phyloP scores from a whole-genome alignment of 2,329 filamentous ascomycete species.

The Exophiala oligosperma region DNA sequence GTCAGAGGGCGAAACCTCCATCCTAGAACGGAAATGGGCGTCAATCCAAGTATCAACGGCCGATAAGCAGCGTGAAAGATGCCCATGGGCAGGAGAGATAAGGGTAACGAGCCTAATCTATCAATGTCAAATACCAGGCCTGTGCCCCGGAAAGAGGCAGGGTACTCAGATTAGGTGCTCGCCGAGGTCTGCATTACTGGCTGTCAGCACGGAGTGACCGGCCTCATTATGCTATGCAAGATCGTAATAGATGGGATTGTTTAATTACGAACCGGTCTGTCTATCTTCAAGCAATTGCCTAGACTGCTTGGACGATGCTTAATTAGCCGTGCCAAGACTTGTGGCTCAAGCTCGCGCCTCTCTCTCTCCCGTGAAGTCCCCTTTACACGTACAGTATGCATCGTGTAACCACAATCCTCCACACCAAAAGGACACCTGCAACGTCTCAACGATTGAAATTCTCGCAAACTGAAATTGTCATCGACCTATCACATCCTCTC shows the following conservation, averaged over 20 bases:
- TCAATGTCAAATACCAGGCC: too few species aligned
- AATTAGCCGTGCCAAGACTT: background rate
- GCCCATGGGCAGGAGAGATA: too few species aligned
- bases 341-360: background rate
- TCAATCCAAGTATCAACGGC: too few species aligned
- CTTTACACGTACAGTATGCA: background rate
- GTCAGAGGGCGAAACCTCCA: background rate
- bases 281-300: constrained; percentile 8
- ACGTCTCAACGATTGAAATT: background rate
- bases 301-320: constrained; percentile 5
- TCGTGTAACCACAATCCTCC: background rate
- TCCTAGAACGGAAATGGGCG: too few species aligned
- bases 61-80: too few species aligned
- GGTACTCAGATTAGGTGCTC: background rate
- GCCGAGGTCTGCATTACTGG: background rate
- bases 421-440: too few species aligned
- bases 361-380: too few species aligned
- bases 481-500: background rate
- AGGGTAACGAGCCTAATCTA: too few species aligned
- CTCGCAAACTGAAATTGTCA: background rate
- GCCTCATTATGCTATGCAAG: too few species aligned
- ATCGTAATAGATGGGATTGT: background rate
- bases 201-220: too few species aligned
- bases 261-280: too few species aligned
- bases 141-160: too few species aligned